Conservation (phyloP, 371 early-diverging fungal genomes). For the Mucor racemosus region DNA sequence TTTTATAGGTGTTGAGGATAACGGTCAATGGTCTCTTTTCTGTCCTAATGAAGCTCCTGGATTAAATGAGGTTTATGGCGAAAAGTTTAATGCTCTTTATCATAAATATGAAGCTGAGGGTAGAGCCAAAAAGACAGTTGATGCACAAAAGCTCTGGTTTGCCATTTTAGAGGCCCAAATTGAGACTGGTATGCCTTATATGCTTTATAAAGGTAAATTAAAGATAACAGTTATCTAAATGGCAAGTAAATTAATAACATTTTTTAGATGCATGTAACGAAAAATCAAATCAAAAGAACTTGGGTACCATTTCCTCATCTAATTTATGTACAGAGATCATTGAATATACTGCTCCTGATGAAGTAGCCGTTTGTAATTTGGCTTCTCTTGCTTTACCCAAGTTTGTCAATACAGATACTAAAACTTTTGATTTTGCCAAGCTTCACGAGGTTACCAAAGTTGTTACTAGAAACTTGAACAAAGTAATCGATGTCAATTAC, state of each 20-base stretch:
- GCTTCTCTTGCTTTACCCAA: slow-evolving; percentile 96
- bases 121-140: slow-evolving; percentile 83
- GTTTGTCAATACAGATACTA: slow-evolving; percentile 77
- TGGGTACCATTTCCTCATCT: slow-evolving; percentile 95
- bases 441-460: slow-evolving; percentile 80
- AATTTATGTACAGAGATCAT: slow-evolving; percentile 95
- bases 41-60: slow-evolving; percentile 98
- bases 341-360: slow-evolving; percentile 95
- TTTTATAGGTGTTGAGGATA: slow-evolving; percentile 74
- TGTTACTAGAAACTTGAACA: slow-evolving; percentile 93
- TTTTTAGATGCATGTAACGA: slow-evolving; percentile 80
- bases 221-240: neutral
- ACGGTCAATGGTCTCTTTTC: slow-evolving; percentile 97
- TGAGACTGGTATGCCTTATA: slow-evolving; percentile 99
- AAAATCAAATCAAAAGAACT: slow-evolving; percentile 97
- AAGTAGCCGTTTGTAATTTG: slow-evolving; percentile 99
- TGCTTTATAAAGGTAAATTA: slow-evolving; percentile 96
- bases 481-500: slow-evolving; percentile 97
- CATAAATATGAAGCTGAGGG: slow-evolving; percentile 89
- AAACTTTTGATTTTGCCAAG: slow-evolving; percentile 72
- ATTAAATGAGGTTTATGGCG: slow-evolving; percentile 93
- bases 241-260: neutral
- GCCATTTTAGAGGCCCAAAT: slow-evolving; percentile 98
- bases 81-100: slow-evolving; percentile 94
- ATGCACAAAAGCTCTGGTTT: slow-evolving; percentile 99